Percentiles rank a stretch among this genome's conserved stretches.
Conservation (phyloP, 2,329 filamentous ascomycete species). For the Fusarium sacchari region DNA sequence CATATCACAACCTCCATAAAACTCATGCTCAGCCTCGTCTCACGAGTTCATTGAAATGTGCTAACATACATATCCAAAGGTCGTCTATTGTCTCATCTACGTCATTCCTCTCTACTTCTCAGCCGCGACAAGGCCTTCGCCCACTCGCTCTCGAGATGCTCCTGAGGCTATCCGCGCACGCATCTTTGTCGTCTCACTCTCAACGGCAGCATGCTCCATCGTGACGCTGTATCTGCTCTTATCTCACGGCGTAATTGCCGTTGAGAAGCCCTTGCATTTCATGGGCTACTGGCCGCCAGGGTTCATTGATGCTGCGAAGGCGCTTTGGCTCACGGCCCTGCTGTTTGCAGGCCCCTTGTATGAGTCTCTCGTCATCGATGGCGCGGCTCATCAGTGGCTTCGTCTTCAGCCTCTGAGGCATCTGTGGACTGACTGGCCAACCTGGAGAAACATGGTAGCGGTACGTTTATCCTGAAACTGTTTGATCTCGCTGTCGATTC, state of each 20-base stretch:
- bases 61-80: constrained; percentile 49
- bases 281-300: constrained; percentile 86
- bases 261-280: constrained; percentile 67
- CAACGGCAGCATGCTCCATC: constrained; percentile 74
- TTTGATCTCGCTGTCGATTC: constrained; percentile 15
- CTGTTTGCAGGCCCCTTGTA: constrained; percentile 89
- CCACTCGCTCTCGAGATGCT: constrained; percentile 82
- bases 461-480: constrained; percentile 59
- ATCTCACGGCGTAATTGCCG: constrained; percentile 55
- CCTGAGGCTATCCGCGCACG: constrained; percentile 89
- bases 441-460: constrained; percentile 87
- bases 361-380: constrained; percentile 79
- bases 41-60: background rate
- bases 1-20: background rate
- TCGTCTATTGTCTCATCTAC: constrained; percentile 87
- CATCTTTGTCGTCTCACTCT: constrained; percentile 80
- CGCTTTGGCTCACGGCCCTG: constrained; percentile 76
- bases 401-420: constrained; percentile 64
- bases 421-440: constrained; percentile 77
- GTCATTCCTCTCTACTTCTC: constrained; percentile 92
- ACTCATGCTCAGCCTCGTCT: background rate
- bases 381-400: constrained; percentile 73
- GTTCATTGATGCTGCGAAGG: constrained; percentile 69
- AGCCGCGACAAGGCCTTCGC: constrained; percentile 79
- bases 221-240: constrained; percentile 73